These are phyloP conservation scores for Theileria parva DNA, from an alignment of 169 alveolate genomes.

Conservation along the genomic window DNA sequence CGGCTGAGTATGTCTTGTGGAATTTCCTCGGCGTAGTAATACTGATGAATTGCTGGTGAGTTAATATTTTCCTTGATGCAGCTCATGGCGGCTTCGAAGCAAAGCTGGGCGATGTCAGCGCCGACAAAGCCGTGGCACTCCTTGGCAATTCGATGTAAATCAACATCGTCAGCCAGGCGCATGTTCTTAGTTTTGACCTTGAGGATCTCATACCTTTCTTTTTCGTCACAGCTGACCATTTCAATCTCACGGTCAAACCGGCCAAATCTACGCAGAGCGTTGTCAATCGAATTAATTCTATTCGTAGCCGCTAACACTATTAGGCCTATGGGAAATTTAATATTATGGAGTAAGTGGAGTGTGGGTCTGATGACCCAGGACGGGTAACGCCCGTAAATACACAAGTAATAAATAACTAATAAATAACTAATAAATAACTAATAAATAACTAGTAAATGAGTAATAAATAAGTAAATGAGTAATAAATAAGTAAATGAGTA, in stretches of 20 bases:
- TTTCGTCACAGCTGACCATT: slow-evolving; percentile 84
- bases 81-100: slow-evolving; percentile 88
- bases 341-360: background rate
- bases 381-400: too few relatives aligned
- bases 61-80: slow-evolving; percentile 71
- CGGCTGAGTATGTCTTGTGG: slow-evolving; percentile 69
- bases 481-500: too few relatives aligned
- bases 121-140: slow-evolving; percentile 93
- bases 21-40: slow-evolving; percentile 50
- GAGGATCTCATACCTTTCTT: slow-evolving; percentile 87
- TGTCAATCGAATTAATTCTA: slow-evolving; percentile 87
- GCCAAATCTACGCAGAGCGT: slow-evolving; percentile 86
- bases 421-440: too few relatives aligned
- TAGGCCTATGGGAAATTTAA: slow-evolving; percentile 69
- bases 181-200: slow-evolving; percentile 83
- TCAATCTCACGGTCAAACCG: slow-evolving; percentile 86
- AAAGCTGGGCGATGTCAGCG: slow-evolving; percentile 87
- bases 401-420: too few relatives aligned
- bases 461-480: too few relatives aligned
- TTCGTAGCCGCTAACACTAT: slow-evolving; percentile 92
- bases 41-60: slow-evolving; percentile 49
- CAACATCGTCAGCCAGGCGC: slow-evolving; percentile 82
- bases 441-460: too few relatives aligned
- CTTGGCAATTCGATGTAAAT: slow-evolving; percentile 83
- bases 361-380: too few relatives aligned